Evolutionary conservation across 305 asterid species (phyloP).

Genomic region (Nicotiana rustica): DNA sequence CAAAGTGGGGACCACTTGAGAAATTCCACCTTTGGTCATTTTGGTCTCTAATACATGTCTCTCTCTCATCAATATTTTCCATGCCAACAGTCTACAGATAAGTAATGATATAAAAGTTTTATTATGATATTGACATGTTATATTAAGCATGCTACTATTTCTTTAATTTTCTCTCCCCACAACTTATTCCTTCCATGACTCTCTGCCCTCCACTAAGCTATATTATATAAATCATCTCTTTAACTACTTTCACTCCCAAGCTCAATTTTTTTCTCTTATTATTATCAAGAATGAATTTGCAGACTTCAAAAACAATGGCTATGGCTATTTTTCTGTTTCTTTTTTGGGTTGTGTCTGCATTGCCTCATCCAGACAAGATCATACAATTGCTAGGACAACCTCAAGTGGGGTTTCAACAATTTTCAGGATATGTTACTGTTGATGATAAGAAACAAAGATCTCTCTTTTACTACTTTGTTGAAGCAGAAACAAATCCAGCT

Average conservation of each 20-base stretch:
- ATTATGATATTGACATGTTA: constrained; percentile 33
- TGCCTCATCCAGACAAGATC: constrained; percentile 59
- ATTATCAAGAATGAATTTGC: constrained; percentile 35
- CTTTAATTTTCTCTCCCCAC: constrained; percentile 21
- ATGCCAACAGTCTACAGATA: constrained; percentile 36
- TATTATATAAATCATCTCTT: constrained; percentile 35
- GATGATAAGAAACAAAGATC: constrained; percentile 57
- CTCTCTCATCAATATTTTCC: constrained; percentile 34
- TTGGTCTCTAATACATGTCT: constrained; percentile 26
- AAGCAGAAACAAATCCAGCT: constrained; percentile 62
- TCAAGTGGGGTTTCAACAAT: constrained; percentile 61
- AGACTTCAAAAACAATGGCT: constrained; percentile 36
- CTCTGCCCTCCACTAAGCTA: constrained; percentile 47
- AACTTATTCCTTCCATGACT: constrained; percentile 43
- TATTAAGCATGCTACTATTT: constrained; percentile 50
- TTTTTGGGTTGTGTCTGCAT: constrained; percentile 45
- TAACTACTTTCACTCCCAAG: constrained; percentile 17
- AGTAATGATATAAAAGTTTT: constrained; percentile 30
- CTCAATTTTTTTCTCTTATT: not conserved
- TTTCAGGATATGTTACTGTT: constrained; percentile 67
- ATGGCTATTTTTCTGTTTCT: constrained; percentile 46
- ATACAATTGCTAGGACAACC: constrained; percentile 70
- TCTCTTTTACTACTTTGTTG: constrained; percentile 75
- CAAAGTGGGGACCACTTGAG: not conserved
- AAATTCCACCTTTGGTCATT: constrained; percentile 31